Evolutionary conservation across 2,329 filamentous ascomycete species (phyloP), one percentile per base, ranked within the genome.

Genomic region (Aureobasidium vineae): DNA sequence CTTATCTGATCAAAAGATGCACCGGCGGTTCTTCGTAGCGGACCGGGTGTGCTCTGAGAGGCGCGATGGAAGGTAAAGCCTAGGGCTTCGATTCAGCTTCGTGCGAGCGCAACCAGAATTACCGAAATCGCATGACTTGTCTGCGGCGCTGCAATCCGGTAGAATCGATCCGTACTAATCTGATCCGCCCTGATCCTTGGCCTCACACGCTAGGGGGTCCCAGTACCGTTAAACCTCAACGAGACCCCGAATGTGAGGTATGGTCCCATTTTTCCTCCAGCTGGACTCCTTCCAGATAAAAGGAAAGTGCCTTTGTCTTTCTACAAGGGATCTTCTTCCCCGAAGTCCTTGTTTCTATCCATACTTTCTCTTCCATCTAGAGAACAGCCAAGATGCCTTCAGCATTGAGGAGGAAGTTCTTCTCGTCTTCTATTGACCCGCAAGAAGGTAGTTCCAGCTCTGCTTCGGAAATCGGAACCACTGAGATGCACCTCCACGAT

Each of bases 391-490:
- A 47, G 19, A 66, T 66, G 65, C 45, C 54, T 41, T 60, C 56
- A 53, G 65, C 65, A 61, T 56, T 65, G 61, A 47, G 50, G 60
- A 63, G 43, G 13, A 53, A 65, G 61, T 65, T 54, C 49, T 65
- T 56, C 33, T 36, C 36, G 1, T 53, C 61, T 15, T 33, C 36
- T 5, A 8, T 52, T 13, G 61, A 54, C 10, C 45, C 60, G 19
- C 45, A 50, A 41, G 63, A 56, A 15, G 63, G 49, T 5, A 65
- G 53, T 33, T 45, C 63, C 3, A 66, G 54, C 53, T 57, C 63
- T n/a, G 41, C n/a, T 19, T 47, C 49, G 33, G 52, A 47, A n/a
- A 1, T 38, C n/a, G 50, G 43, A 43, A 57, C 36, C 15, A 26
- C 63, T 5, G 63, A 65, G 40, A 65, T 53, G 45, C 38, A 52